phyloP scores from a whole-genome alignment of 768 basidiomycete species.

The Lactifluus rugatus region DNA sequence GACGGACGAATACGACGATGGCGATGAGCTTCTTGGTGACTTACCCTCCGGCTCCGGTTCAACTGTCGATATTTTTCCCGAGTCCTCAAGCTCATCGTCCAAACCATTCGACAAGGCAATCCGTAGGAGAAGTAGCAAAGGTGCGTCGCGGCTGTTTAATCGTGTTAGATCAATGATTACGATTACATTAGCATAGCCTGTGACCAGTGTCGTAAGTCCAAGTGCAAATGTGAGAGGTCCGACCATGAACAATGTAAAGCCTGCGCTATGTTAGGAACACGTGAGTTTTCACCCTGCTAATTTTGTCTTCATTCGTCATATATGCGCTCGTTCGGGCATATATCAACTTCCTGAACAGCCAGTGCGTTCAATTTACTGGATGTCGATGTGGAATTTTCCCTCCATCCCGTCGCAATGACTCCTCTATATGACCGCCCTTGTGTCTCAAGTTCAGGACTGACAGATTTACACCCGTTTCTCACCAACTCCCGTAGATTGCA shows the following conservation, averaged over 20 bases:
- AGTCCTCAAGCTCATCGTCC: constrained; percentile 18
- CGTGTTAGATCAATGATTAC: background rate
- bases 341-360: constrained; percentile 1
- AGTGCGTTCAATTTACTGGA: background rate
- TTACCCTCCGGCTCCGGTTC: constrained; percentile 27
- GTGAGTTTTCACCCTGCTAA: constrained; percentile 33
- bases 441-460: constrained; percentile 14
- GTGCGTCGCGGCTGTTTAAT: constrained; percentile 25
- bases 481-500: constrained; percentile 45
- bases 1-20: constrained; percentile 56
- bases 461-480: constrained; percentile 2
- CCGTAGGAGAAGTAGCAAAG: constrained; percentile 70
- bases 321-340: background rate
- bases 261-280: constrained; percentile 61
- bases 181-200: constrained; percentile 42
- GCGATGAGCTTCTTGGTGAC: constrained; percentile 44
- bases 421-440: background rate
- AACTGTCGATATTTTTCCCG: constrained; percentile 18
- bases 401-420: too few relatives aligned
- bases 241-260: constrained; percentile 62
- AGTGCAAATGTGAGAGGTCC: constrained; percentile 70
- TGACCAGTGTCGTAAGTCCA: constrained; percentile 74
- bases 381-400: background rate
- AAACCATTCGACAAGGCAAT: constrained; percentile 42
- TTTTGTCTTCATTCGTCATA: background rate